These are phyloP conservation scores for Diaporthe destruens DNA, from an alignment of 2,329 filamentous ascomycete species.

Conservation along the genomic window DNA sequence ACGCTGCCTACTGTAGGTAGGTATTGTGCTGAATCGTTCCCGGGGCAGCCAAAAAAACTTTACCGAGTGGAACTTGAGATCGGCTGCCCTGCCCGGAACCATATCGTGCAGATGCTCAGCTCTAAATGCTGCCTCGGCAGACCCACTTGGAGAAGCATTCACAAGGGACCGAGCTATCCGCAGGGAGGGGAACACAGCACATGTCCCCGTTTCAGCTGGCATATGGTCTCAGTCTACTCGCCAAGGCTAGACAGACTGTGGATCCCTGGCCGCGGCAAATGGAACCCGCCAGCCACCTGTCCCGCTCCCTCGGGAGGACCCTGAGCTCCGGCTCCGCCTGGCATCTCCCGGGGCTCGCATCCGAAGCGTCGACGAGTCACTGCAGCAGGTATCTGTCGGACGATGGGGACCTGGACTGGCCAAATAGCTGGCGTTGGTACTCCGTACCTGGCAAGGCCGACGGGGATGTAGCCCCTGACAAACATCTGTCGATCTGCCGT, in stretches of 20 bases:
- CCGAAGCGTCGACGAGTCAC: neutral
- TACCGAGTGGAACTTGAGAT: neutral
- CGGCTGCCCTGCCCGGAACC: neutral
- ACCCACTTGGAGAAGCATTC: slow-evolving; percentile 17
- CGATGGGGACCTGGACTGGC: neutral
- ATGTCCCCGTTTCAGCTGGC: slow-evolving; percentile 27
- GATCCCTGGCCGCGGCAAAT: slow-evolving; percentile 13
- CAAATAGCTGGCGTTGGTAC: neutral
- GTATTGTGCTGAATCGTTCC: slow-evolving; percentile 1
- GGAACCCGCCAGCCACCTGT: too few species aligned
- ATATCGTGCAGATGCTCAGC: neutral
- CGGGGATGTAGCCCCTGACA: too few species aligned
- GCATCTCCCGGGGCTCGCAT: neutral
- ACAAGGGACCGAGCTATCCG: slow-evolving; percentile 26
- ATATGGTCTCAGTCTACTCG: neutral
- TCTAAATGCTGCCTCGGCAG: slow-evolving; percentile 8
- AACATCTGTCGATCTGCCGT: too few species aligned
- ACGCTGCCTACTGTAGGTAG: neutral
- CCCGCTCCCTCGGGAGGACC: slow-evolving; percentile 2
- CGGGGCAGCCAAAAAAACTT: too few species aligned
- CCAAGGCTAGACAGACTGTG: neutral
- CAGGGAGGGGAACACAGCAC: slow-evolving; percentile 3
- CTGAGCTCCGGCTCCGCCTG: slow-evolving; percentile 15
- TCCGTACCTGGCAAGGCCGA: neutral
- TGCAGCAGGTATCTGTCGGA: too few species aligned